phyloP scores from a whole-genome alignment of 805 yeast species.

The Kregervanrija delftensis region DNA sequence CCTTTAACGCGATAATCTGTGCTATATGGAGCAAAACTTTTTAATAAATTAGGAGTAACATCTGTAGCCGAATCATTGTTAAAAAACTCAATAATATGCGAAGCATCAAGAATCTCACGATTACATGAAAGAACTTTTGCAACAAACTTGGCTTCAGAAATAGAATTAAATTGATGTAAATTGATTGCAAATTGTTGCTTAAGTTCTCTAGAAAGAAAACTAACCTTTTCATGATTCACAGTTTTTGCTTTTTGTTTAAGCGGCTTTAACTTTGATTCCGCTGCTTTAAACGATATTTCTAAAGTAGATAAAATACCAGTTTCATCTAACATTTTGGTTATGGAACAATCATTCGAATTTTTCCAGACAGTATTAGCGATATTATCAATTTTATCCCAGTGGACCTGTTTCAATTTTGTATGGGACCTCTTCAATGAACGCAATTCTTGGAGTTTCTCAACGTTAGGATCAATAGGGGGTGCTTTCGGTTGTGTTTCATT shows the following conservation, averaged over 20 bases:
- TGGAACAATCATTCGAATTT: constrained; percentile 33
- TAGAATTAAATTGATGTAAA: constrained; percentile 52
- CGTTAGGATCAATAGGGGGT: constrained; percentile 6
- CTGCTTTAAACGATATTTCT: constrained; percentile 49
- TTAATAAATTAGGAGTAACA: constrained; percentile 47
- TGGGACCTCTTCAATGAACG: constrained; percentile 16
- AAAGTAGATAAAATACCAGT: constrained; percentile 62
- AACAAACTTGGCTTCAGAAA: constrained; percentile 49
- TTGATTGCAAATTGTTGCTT: constrained; percentile 80
- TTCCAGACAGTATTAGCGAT: constrained; percentile 59
- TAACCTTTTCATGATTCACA: constrained; percentile 38
- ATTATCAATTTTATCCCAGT: constrained; percentile 70
- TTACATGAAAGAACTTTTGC: constrained; percentile 55
- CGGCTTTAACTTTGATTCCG: constrained; percentile 19
- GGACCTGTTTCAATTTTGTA: constrained; percentile 63
- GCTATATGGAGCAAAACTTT: constrained; percentile 59
- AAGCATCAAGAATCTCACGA: constrained; percentile 41
- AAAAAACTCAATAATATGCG: constrained; percentile 62
- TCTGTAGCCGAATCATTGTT: constrained; percentile 59
- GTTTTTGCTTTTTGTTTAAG: constrained; percentile 27
- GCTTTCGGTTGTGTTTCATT: neutral
- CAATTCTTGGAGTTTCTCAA: constrained; percentile 5
- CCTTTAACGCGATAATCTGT: constrained; percentile 35
- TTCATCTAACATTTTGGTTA: constrained; percentile 44
- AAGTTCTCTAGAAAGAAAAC: constrained; percentile 61